phyloP scores from a whole-genome alignment of 305 asterid species.

The Fraxinus angustifolia region DNA sequence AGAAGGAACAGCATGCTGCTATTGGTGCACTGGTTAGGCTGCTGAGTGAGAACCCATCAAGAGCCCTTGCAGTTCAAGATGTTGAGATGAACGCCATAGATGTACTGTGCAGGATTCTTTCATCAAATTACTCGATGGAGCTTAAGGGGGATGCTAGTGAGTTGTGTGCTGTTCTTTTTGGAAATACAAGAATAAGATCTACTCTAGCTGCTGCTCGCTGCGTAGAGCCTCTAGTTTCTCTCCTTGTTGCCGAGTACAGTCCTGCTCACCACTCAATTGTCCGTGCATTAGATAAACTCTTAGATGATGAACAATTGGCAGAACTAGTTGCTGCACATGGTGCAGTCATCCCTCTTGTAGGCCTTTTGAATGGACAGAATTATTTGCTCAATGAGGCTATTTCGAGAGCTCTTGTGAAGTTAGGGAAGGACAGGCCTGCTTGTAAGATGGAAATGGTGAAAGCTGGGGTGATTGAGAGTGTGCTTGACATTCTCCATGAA shows the following conservation, averaged over 20 bases:
- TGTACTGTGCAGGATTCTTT: constrained; percentile 82
- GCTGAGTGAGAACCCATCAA: constrained; percentile 89
- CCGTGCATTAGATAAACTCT: constrained; percentile 78
- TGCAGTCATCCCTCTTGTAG: constrained; percentile 91
- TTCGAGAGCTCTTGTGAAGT: constrained; percentile 90
- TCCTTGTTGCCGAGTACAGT: constrained; percentile 68
- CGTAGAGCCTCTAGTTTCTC: constrained; percentile 80
- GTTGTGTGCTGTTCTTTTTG: constrained; percentile 71
- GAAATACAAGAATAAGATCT: constrained; percentile 72
- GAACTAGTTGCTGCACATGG: constrained; percentile 97
- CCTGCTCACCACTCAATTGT: constrained; percentile 89
- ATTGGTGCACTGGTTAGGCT: constrained; percentile 90
- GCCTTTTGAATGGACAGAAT: constrained; percentile 74
- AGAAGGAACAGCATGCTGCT: constrained; percentile 99
- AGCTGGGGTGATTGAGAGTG: constrained; percentile 76
- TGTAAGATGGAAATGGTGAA: constrained; percentile 99
- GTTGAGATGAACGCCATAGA: constrained; percentile 97
- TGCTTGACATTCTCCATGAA: constrained; percentile 82
- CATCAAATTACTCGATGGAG: constrained; percentile 77
- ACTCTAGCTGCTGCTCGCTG: constrained; percentile 81
- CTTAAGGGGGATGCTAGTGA: constrained; percentile 87
- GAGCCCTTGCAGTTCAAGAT: constrained; percentile 92
- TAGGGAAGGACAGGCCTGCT: constrained; percentile 92
- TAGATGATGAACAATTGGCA: constrained; percentile 92
- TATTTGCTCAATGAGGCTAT: constrained; percentile 86